phyloP scores from a whole-genome alignment of 2,329 filamentous ascomycete genomes.

The Botrytis byssoidea region DNA sequence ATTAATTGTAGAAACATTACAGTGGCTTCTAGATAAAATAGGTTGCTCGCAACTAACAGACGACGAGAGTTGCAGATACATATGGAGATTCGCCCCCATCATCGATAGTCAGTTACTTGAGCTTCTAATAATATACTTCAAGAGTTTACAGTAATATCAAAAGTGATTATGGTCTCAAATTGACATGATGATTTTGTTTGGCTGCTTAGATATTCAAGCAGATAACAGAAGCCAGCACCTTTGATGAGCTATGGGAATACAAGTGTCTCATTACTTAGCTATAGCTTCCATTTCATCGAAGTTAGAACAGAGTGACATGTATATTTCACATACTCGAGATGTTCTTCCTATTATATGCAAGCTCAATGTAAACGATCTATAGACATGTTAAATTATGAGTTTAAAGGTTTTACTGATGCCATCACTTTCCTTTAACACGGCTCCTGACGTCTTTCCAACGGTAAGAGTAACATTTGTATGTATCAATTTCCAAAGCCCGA shows the following conservation, averaged over 20 bases:
- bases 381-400: neutral
- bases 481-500: neutral
- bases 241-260: neutral
- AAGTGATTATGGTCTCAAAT: neutral
- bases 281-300: neutral
- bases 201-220: neutral
- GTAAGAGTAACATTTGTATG: neutral
- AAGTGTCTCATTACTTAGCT: too few species aligned
- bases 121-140: neutral
- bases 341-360: neutral
- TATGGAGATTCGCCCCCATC: neutral
- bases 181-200: neutral
- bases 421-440: neutral
- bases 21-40: neutral
- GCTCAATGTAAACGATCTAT: neutral
- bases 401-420: neutral
- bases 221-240: neutral
- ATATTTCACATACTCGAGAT: neutral
- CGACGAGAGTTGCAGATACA: neutral
- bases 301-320: neutral
- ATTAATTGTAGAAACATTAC: accelerated
- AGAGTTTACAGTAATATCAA: neutral
- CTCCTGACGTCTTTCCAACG: neutral
- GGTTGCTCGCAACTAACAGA: neutral
- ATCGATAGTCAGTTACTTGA: neutral